These are phyloP conservation scores for Melanomma pulvis-pyrius DNA, from an alignment of 495 filamentous ascomycete species.

Conservation along the genomic window DNA sequence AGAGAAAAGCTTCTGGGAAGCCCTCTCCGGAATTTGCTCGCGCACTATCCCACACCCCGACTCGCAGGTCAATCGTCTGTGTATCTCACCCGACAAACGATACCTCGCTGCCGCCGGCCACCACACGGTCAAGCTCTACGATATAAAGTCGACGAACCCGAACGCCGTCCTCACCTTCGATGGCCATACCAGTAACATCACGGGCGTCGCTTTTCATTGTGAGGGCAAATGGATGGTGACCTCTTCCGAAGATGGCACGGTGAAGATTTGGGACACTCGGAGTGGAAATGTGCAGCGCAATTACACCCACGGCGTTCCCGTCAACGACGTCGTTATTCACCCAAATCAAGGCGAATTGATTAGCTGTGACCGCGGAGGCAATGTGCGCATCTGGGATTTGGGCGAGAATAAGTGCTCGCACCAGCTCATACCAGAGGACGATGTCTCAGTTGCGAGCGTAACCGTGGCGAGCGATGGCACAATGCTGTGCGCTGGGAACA, in stretches of 20 bases:
- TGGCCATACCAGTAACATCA: slow-evolving; percentile 93
- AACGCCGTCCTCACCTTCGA: slow-evolving; percentile 91
- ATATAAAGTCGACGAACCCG: slow-evolving; percentile 94
- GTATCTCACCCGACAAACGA: slow-evolving; percentile 96
- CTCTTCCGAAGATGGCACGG: slow-evolving; percentile 92
- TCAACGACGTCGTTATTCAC: slow-evolving; percentile 97
- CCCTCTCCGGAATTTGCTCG: slow-evolving; percentile 94
- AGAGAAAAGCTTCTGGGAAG: slow-evolving; percentile 86
- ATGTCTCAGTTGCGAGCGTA: slow-evolving; percentile 87
- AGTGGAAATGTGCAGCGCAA: slow-evolving; percentile 86
- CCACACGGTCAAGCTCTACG: slow-evolving; percentile 93
- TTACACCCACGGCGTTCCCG: slow-evolving; percentile 82
- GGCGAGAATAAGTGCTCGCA: slow-evolving; percentile 97
- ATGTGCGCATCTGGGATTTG: slow-evolving; percentile 93
- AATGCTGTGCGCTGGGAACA: slow-evolving; percentile 94
- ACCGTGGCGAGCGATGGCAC: slow-evolving; percentile 94
- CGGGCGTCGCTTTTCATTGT: slow-evolving; percentile 94
- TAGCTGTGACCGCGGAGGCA: slow-evolving; percentile 89
- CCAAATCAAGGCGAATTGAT: slow-evolving; percentile 98
- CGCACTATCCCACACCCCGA: slow-evolving; percentile 97
- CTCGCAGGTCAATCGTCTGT: slow-evolving; percentile 96
- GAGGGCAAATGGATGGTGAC: slow-evolving; percentile 99
- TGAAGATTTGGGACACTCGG: slow-evolving; percentile 98
- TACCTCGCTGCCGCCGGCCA: slow-evolving; percentile 94
- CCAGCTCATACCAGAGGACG: slow-evolving; percentile 94